Evolutionary conservation across 73 alveolate species (phyloP).

Genomic region (Diophrys sp.): DNA sequence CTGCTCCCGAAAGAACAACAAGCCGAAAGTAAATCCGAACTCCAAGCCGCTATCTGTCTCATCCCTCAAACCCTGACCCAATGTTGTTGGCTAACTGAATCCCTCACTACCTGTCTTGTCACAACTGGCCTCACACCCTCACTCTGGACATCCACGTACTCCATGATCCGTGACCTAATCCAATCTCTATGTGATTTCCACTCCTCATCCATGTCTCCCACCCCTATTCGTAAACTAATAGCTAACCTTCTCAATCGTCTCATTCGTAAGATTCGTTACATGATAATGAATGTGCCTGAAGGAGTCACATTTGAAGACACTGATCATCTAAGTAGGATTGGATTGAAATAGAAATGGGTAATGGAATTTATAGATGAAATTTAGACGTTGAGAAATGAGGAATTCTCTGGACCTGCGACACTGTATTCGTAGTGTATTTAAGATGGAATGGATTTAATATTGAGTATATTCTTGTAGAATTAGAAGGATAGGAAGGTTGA

Average conservation of each 20-base stretch:
- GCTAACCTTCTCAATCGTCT: conserved; percentile 10
- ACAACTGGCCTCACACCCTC: no score
- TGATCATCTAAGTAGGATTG: conserved; percentile 24
- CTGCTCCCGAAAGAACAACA: conserved; percentile 42
- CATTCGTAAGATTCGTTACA: conserved; percentile 10
- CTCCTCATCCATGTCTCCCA: conserved; percentile 10
- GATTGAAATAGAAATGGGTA: conserved; percentile 9
- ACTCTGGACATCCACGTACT: no score
- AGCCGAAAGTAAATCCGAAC: conserved; percentile 26
- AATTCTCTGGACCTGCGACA: conserved; percentile 33
- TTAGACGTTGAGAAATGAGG: conserved; percentile 3
- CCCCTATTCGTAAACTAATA: conserved; percentile 10
- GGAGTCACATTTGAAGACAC: neutral
- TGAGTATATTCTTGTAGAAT: conserved; percentile 9
- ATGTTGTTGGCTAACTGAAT: conserved; percentile 52
- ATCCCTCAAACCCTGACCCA: conserved; percentile 73
- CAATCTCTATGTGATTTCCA: conserved; percentile 2
- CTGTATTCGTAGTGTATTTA: conserved; percentile 38
- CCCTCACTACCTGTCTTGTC: conserved; percentile 8
- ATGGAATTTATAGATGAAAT: conserved; percentile 8
- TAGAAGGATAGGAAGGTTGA: conserved; percentile 2
- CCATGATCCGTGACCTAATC: conserved; percentile 13
- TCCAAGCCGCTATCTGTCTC: conserved; percentile 61
- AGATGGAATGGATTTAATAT: conserved; percentile 39
- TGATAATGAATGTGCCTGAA: neutral